Evolutionary conservation across 1,284 basidiomycete genomes (phyloP).

Genomic region (Cryptococcus sp.): DNA sequence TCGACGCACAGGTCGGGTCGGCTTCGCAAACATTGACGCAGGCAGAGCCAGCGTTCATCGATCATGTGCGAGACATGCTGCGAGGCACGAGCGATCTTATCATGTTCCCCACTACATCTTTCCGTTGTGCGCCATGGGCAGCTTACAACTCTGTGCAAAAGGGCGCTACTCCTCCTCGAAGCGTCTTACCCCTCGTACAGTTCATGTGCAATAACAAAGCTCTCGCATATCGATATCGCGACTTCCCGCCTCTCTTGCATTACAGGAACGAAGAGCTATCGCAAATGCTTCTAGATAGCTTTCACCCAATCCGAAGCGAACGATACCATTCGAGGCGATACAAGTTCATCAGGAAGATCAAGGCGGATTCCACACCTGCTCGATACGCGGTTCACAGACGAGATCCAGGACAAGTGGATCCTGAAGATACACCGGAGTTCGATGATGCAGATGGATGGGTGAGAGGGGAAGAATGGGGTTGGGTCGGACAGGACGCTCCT

Average conservation of each 20-base stretch:
- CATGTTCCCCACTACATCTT: conserved; percentile 6
- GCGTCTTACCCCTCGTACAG: conserved; percentile 22
- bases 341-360: conserved; percentile 55
- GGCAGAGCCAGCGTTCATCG: conserved; percentile 25
- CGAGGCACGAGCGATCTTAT: conserved; percentile 3
- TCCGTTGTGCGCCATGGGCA: conserved; percentile 30
- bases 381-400: conserved; percentile 49
- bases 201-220: conserved; percentile 43
- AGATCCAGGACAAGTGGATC: conserved; percentile 13
- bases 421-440: conserved; percentile 48
- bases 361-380: conserved; percentile 46
- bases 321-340: conserved; percentile 53
- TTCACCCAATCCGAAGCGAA: conserved; percentile 51
- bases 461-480: conserved; percentile 49
- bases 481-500: conserved; percentile 36
- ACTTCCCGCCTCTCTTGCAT: conserved; percentile 38
- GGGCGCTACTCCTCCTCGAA: not conserved
- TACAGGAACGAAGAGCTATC: conserved; percentile 54
- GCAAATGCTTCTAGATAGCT: conserved; percentile 56
- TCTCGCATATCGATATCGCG: conserved; percentile 29
- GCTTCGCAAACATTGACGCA: conserved; percentile 19
- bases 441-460: conserved; percentile 50
- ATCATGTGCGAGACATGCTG: conserved; percentile 27
- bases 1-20: conserved; percentile 42
- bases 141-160: not conserved